Conservation (phyloP, 2,329 filamentous ascomycete genomes). For the Daldinia eschscholtzii region DNA sequence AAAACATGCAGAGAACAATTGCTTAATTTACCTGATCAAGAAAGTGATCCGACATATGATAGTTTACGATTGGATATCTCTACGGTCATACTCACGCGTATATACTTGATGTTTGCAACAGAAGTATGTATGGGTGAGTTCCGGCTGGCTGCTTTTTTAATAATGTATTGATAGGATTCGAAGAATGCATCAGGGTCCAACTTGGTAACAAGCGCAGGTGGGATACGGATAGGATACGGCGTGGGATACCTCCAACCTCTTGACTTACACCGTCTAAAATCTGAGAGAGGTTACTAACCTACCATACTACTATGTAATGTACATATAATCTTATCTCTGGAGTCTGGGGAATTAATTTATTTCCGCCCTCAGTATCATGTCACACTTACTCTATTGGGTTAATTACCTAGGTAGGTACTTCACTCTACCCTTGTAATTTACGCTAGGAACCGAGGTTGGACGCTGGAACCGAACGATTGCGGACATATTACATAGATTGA, state of each 20-base stretch:
- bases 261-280: background rate
- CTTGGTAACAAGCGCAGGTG: constrained; percentile 10
- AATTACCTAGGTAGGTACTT: background rate
- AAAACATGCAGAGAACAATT: background rate
- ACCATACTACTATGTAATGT: too few species aligned
- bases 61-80: background rate
- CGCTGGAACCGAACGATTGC: background rate
- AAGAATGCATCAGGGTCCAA: background rate
- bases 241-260: too few species aligned
- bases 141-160: background rate
- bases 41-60: background rate
- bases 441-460: constrained; percentile 1
- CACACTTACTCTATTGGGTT: background rate
- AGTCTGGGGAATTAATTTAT: constrained; percentile 32
- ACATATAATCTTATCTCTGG: constrained; percentile 19
- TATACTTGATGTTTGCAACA: background rate
- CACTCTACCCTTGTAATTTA: background rate
- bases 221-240: background rate
- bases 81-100: background rate
- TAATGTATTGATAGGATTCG: background rate
- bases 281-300: too few species aligned
- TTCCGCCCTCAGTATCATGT: constrained; percentile 18
- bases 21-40: constrained; percentile 1
- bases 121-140: background rate
- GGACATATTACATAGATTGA: background rate